Evolutionary conservation across 208 protist species (phyloP).

Genomic region (Trypanosoma theileri): DNA sequence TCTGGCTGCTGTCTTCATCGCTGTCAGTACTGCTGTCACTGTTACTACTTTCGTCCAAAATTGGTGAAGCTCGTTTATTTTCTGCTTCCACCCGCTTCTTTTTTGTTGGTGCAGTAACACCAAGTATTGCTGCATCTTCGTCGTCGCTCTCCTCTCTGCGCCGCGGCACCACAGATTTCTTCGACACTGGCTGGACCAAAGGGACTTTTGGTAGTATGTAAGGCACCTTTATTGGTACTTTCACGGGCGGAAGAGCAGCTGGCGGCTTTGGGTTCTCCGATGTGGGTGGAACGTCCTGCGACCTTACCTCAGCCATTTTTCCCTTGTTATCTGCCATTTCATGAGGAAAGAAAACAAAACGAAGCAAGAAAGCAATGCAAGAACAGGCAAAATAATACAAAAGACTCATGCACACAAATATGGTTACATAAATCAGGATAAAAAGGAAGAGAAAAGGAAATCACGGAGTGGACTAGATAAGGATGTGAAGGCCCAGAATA

Average conservation of each 20-base stretch:
- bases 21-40: constrained; percentile 24
- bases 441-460: too few species aligned
- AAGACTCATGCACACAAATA: too few species aligned
- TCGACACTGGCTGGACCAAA: constrained; percentile 30
- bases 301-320: constrained; percentile 11
- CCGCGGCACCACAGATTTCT: neutral
- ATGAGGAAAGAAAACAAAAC: constrained; percentile 2
- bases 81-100: constrained; percentile 1
- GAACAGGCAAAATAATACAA: too few species aligned
- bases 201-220: constrained; percentile 52
- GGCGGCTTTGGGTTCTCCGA: neutral
- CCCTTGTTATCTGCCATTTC: neutral
- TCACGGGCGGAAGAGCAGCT: constrained; percentile 34
- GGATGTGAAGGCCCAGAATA: too few species aligned
- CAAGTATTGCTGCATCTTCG: constrained; percentile 29
- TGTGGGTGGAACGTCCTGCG: neutral
- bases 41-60: constrained; percentile 20
- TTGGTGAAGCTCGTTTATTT: neutral
- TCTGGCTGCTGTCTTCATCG: constrained; percentile 8
- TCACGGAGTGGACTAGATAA: too few species aligned
- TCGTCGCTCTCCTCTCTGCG: constrained; percentile 29
- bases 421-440: too few species aligned
- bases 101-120: constrained; percentile 16
- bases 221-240: constrained; percentile 69
- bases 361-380: neutral